Evolutionary conservation across 140 eudicot species (phyloP).

Genomic region (Ambrosia hybrid): DNA sequence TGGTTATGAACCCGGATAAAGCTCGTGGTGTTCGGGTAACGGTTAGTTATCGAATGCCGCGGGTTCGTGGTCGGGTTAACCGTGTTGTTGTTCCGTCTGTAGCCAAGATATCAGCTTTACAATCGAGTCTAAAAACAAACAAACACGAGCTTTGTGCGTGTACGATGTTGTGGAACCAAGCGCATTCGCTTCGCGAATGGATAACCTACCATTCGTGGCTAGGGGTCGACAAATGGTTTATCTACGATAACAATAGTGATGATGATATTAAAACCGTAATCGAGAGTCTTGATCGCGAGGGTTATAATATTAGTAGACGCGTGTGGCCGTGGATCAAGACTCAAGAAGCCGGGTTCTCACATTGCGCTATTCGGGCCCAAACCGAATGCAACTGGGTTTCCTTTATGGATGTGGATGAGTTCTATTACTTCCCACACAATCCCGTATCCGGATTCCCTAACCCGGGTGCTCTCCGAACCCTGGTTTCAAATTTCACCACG

Average conservation of each 20-base stretch:
- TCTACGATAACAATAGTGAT: conserved; percentile 89
- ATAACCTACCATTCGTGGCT: conserved; percentile 84
- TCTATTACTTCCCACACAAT: conserved; percentile 64
- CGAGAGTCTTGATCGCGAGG: conserved; percentile 48
- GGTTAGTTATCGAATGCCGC: conserved; percentile 43
- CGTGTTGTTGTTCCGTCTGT: conserved; percentile 68
- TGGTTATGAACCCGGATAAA: conserved; percentile 43
- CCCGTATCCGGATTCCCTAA: conserved; percentile 29
- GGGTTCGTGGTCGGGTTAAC: conserved; percentile 4
- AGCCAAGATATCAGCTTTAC: conserved; percentile 42
- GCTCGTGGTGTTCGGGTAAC: conserved; percentile 64
- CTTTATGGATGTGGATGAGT: conserved; percentile 93
- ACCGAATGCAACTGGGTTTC: conserved; percentile 80
- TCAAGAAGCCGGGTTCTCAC: conserved; percentile 97
- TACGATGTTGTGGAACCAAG: conserved; percentile 98
- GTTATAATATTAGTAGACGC: conserved; percentile 66
- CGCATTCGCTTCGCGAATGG: conserved; percentile 77
- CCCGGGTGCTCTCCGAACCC: conserved; percentile 43
- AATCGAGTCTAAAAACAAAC: background rate
- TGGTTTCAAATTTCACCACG: conserved; percentile 62
- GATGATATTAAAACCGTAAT: conserved; percentile 59
- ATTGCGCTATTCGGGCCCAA: conserved; percentile 73
- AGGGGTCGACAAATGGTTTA: conserved; percentile 87
- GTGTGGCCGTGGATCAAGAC: conserved; percentile 99
- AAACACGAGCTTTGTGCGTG: conserved; percentile 82